These are phyloP conservation scores for Tetrapisispora fleetii DNA, from an alignment of 805 yeast genomes.

Conservation along the genomic window DNA sequence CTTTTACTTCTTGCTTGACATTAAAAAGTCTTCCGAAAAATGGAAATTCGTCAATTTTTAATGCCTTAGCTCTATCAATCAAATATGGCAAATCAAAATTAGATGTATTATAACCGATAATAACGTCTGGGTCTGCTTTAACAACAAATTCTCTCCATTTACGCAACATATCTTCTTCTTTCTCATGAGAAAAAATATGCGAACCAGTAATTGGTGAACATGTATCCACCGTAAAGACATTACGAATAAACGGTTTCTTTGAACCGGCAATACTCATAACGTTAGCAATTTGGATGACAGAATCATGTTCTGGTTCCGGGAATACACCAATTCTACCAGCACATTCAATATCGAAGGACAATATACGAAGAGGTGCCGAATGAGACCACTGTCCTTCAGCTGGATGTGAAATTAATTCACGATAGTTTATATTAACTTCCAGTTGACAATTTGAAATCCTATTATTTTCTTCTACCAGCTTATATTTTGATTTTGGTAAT, in stretches of 20 bases:
- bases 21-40: constrained; percentile 69
- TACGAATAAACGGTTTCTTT: constrained; percentile 79
- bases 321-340: constrained; percentile 95
- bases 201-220: constrained; percentile 94
- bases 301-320: constrained; percentile 89
- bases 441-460: constrained; percentile 73
- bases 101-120: constrained; percentile 90
- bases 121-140: constrained; percentile 86
- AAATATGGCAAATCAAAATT: constrained; percentile 94
- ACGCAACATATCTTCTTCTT: constrained; percentile 73
- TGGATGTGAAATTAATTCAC: constrained; percentile 64
- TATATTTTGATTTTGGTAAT: constrained; percentile 65
- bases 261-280: constrained; percentile 76
- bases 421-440: constrained; percentile 64
- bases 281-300: constrained; percentile 95
- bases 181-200: constrained; percentile 64
- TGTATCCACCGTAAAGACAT: constrained; percentile 85
- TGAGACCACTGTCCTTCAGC: constrained; percentile 91
- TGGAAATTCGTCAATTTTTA: constrained; percentile 60
- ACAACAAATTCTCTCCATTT: constrained; percentile 82
- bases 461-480: constrained; percentile 31
- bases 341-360: constrained; percentile 96
- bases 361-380: constrained; percentile 85
- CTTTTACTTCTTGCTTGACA: constrained; percentile 68
- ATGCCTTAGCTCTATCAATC: constrained; percentile 73